These are phyloP conservation scores for Fereydounia khargensis DNA, from an alignment of 1,284 basidiomycete genomes.

Conservation along the genomic window DNA sequence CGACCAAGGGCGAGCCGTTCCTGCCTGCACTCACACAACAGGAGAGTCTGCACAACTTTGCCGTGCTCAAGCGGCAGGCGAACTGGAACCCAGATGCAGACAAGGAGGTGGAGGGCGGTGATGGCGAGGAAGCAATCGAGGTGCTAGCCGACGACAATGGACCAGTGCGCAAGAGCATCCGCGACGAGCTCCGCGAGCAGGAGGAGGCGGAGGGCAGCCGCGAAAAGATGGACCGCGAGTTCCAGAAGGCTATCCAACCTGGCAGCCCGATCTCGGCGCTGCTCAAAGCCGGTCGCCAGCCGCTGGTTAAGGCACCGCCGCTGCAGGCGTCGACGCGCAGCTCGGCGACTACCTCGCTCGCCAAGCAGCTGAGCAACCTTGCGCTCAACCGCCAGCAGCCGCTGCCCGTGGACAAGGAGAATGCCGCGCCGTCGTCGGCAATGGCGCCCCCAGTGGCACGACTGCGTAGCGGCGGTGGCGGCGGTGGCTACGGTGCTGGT, in stretches of 20 bases:
- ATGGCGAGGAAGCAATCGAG: conserved; percentile 14
- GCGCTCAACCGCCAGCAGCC: conserved; percentile 8
- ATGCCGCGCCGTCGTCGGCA: conserved; percentile 12
- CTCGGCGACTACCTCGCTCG: conserved; percentile 9
- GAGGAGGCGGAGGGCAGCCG: conserved; percentile 51
- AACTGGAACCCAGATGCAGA: conserved; percentile 45
- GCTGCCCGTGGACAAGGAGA: conserved; percentile 39
- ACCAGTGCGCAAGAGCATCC: conserved; percentile 2
- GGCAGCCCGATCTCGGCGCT: conserved; percentile 90
- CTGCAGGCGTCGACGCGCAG: conserved; percentile 13
- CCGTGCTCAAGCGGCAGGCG: conserved; percentile 39
- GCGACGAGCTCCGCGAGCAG: conserved; percentile 34
- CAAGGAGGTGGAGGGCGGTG: conserved; percentile 26
- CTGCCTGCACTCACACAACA: conserved; percentile 63
- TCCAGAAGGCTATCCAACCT: conserved; percentile 90
- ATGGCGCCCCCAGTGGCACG: conserved; percentile 26
- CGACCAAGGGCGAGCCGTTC: conserved; percentile 72
- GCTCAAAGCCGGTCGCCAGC: conserved; percentile 61
- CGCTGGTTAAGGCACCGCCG: conserved; percentile 41
- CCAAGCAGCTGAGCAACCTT: conserved; percentile 21
- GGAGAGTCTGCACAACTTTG: conserved; percentile 43
- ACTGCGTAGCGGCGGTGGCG: too few relatives aligned
- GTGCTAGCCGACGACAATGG: conserved; percentile 11
- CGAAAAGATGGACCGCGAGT: conserved; percentile 73
- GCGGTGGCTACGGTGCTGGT: too few relatives aligned